Evolutionary conservation across 345 rosid genomes (phyloP), one percentile per base, ranked within the genome.

Genomic region (Hypericum androsaemum): DNA sequence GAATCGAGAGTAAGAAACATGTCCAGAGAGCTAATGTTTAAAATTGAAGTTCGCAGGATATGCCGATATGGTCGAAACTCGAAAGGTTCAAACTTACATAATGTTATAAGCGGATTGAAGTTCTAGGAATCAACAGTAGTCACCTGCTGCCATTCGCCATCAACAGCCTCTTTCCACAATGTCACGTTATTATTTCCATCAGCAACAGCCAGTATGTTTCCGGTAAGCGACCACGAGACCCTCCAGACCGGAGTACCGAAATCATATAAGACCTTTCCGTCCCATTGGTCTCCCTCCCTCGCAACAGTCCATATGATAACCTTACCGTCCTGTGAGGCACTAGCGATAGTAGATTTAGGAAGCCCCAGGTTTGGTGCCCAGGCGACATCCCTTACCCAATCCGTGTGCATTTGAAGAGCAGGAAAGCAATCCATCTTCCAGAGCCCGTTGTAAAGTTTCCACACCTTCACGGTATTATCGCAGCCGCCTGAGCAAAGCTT

Each of bases 341-440:
- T 62, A 32, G 65, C 59, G 28, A 62, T 54, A 5, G 65, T 62
- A 7, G 65, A 61, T 47, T 62, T 62, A 6, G 59, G 65, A 41
- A 62, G 59, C 36, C 65, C 65, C 59, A 62, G 47, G 59, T 54
- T 62, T 8, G 65, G 65, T 12, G 59, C 65, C 65, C 65, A 62
- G 0, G 65, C 53, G 1, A 61, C 65, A 53, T 61, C 65, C 47
- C 65, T 61, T 6, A 61, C 65, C 59, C 58, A 53, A 39, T 61
- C 65, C 12, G 59, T 46, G 41, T 61, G 65, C 65, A 61, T 53
- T 53, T 61, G 65, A 38, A 61, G 65, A 45, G 65, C 65, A 17
- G 65, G 65, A 47, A 61, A 61, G 13, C 65, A 61, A 41, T 61
- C 65, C 59, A 61, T 45, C 59, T 53, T 61, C 65, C 65, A 61